Conservation (phyloP, 2,329 filamentous ascomycete species). For the Beauveria bassiana region DNA sequence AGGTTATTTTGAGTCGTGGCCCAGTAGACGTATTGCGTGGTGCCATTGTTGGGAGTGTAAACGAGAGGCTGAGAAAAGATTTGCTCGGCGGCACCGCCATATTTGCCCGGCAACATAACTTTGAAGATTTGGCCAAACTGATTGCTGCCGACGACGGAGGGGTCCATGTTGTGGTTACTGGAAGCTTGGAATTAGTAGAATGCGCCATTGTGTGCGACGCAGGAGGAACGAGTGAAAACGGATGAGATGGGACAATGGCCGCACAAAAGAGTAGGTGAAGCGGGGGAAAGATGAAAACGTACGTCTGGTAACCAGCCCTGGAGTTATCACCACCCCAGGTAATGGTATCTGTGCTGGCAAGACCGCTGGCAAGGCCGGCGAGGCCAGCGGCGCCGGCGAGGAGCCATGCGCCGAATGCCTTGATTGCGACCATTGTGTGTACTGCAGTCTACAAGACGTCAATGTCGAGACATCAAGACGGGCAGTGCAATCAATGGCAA, state of each 20-base stretch:
- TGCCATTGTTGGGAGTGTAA: constrained; percentile 39
- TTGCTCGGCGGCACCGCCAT: constrained; percentile 41
- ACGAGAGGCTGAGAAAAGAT: constrained; percentile 43
- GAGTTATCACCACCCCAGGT: constrained; percentile 53
- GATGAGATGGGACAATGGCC: no score
- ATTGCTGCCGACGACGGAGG: constrained; percentile 44
- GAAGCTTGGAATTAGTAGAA: background rate
- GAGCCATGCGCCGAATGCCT: constrained; percentile 20
- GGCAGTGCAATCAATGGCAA: constrained; percentile 1
- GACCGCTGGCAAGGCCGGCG: constrained; percentile 25
- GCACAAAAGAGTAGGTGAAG: no score
- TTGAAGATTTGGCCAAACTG: constrained; percentile 50
- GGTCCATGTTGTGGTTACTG: constrained; percentile 56
- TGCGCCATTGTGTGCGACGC: background rate
- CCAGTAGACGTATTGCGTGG: constrained; percentile 45
- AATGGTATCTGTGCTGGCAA: constrained; percentile 45
- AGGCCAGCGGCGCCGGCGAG: constrained; percentile 27
- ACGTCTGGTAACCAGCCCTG: constrained; percentile 46
- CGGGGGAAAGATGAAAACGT: constrained; percentile 16
- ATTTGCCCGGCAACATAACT: constrained; percentile 42
- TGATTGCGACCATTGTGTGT: constrained; percentile 16
- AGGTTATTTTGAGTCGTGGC: constrained; percentile 52
- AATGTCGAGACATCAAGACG: background rate
- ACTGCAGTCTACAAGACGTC: background rate
- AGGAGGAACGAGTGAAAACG: background rate